A percentile compares a stretch with the other conserved stretches of the same genome.
Conservation (phyloP, 495 filamentous ascomycete genomes). For the Neurospora tetraspora region DNA sequence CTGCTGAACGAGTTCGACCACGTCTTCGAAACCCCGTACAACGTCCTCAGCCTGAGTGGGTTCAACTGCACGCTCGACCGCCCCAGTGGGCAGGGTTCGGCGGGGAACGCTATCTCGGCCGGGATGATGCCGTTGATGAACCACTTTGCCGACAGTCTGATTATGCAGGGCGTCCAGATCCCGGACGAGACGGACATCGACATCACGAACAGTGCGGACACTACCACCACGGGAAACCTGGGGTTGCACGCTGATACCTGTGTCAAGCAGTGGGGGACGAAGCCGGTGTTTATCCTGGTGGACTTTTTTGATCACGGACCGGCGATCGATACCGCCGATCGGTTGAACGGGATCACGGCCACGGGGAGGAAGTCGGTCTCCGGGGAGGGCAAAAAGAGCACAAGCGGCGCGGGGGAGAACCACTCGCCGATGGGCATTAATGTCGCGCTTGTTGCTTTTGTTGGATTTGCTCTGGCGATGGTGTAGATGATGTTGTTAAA, state of each 20-base stretch:
- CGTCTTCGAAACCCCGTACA: constrained; percentile 63
- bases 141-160: constrained; percentile 56
- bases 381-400: background rate
- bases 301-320: constrained; percentile 59
- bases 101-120: constrained; percentile 32
- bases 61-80: constrained; percentile 57
- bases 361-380: constrained; percentile 2
- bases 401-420: constrained; percentile 1
- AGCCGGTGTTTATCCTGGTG: constrained; percentile 52
- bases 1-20: constrained; percentile 61
- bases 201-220: constrained; percentile 44
- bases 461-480: constrained; percentile 19
- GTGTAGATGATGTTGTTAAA: constrained; percentile 1
- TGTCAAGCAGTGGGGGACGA: constrained; percentile 36
- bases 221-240: constrained; percentile 41
- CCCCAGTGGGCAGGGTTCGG: constrained; percentile 34
- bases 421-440: constrained; percentile 5
- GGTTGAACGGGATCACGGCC: constrained; percentile 46
- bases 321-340: constrained; percentile 46
- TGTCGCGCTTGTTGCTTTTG: constrained; percentile 23
- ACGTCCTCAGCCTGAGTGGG: constrained; percentile 39
- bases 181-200: constrained; percentile 44
- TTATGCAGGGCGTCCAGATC: constrained; percentile 45
- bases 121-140: constrained; percentile 54
- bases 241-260: constrained; percentile 48